phyloP scores from a whole-genome alignment of 257 asterid genomes.

The Handroanthus guayacan region DNA sequence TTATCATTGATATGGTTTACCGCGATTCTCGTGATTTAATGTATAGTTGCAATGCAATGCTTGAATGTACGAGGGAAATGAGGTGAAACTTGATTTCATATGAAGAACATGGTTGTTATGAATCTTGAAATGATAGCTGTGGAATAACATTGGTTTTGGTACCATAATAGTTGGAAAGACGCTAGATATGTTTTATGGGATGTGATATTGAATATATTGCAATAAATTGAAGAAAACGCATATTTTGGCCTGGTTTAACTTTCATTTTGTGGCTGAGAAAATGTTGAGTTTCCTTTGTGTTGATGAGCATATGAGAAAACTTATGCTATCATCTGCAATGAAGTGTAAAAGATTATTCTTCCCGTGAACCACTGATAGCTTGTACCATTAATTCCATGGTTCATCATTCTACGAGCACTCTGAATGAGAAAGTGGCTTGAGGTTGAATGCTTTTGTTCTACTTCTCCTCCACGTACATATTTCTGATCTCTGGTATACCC shows the following conservation, averaged over 20 bases:
- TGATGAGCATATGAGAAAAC: constrained; percentile 3
- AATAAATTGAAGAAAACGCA: neutral
- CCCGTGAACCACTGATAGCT: neutral
- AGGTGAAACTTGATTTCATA: neutral
- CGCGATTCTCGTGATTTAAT: constrained; percentile 16
- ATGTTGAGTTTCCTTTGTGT: neutral
- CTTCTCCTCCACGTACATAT: neutral
- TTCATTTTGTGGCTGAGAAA: neutral
- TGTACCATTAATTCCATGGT: neutral
- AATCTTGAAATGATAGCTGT: too few relatives aligned
- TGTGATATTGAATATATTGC: neutral
- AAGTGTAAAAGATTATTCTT: neutral
- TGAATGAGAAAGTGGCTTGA: neutral
- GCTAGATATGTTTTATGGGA: neutral
- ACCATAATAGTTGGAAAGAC: neutral
- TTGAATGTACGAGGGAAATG: constrained; percentile 28
- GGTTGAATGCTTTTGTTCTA: neutral
- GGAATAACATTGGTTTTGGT: constrained; percentile 2
- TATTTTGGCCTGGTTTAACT: neutral
- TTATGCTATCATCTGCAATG: neutral
- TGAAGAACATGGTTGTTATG: constrained; percentile 19
- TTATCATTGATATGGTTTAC: constrained; percentile 19
- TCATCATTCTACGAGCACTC: neutral
- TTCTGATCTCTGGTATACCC: neutral
- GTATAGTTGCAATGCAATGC: constrained; percentile 29